Evolutionary conservation across 1,284 basidiomycete species (phyloP).

Genomic region (Sporisorium iseilematis-ciliati): DNA sequence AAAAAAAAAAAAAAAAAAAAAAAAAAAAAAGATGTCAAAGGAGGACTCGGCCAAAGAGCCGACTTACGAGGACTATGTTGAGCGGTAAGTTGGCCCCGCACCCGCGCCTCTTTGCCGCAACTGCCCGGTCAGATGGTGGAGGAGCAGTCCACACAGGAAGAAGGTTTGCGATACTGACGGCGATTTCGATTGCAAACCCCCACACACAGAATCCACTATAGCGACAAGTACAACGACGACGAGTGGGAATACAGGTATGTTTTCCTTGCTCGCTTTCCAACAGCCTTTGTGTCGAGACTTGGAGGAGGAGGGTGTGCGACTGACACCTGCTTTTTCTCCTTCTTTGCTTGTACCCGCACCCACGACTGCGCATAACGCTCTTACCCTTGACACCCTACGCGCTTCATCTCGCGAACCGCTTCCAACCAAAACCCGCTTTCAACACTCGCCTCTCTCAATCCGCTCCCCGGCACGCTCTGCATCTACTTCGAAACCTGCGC

Average conservation of each 20-base stretch:
- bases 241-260: slow-evolving; percentile 75
- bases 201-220: slow-evolving; percentile 69
- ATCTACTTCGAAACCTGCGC: not conserved
- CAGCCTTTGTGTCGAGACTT: not conserved
- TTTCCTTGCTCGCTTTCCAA: not conserved
- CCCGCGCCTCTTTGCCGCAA: too few relatives aligned
- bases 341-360: too few relatives aligned
- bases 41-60: slow-evolving; percentile 50
- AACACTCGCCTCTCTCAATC: not conserved
- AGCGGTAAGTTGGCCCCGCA: slow-evolving; percentile 52
- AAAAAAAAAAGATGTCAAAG: slow-evolving; percentile 11
- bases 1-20: too few relatives aligned
- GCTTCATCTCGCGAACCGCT: not conserved
- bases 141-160: not conserved
- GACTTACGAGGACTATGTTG: slow-evolving; percentile 66
- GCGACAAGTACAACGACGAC: slow-evolving; percentile 72
- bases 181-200: too few relatives aligned
- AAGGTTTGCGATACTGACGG: too few relatives aligned
- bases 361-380: too few relatives aligned
- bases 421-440: not conserved
- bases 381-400: not conserved
- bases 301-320: not conserved
- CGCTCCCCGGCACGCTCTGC: too few relatives aligned
- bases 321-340: not conserved
- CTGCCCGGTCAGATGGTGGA: not conserved